A percentile compares a stretch with the other conserved stretches of the same genome.
phyloP scores from a whole-genome alignment of 129 eudicot species.

The Flaveria robusta region DNA sequence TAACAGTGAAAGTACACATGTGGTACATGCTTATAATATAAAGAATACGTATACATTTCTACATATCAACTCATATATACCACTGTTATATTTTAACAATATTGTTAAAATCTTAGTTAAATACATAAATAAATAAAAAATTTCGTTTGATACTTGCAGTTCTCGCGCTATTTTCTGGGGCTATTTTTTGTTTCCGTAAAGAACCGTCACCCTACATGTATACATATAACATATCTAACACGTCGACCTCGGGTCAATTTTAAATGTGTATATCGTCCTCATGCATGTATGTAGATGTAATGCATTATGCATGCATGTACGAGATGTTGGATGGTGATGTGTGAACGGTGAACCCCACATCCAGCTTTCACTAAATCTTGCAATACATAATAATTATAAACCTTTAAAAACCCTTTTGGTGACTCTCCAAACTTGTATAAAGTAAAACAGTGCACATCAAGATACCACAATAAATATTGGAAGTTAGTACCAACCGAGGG shows the following conservation, averaged over 20 bases:
- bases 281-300: conserved; percentile 26
- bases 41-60: too few species aligned
- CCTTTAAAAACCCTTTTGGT: conserved; percentile 33
- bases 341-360: conserved; percentile 34
- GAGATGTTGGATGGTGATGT: conserved; percentile 39
- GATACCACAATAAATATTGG: conserved; percentile 37
- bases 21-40: too few species aligned
- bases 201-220: too few species aligned
- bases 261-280: conserved; percentile 14
- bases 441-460: conserved; percentile 40
- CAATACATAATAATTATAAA: conserved; percentile 35
- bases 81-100: too few species aligned
- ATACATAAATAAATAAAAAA: too few species aligned
- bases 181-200: not conserved
- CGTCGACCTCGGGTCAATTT: not conserved
- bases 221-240: too few species aligned
- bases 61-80: too few species aligned
- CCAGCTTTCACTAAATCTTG: conserved; percentile 37
- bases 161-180: not conserved
- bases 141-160: too few species aligned
- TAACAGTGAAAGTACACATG: too few species aligned
- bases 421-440: conserved; percentile 37
- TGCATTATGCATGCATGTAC: conserved; percentile 35
- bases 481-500: conserved; percentile 38
- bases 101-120: too few species aligned